Base-by-base conservation (phyloP, 768 basidiomycete species). In the Mycena sanguinolenta region DNA sequence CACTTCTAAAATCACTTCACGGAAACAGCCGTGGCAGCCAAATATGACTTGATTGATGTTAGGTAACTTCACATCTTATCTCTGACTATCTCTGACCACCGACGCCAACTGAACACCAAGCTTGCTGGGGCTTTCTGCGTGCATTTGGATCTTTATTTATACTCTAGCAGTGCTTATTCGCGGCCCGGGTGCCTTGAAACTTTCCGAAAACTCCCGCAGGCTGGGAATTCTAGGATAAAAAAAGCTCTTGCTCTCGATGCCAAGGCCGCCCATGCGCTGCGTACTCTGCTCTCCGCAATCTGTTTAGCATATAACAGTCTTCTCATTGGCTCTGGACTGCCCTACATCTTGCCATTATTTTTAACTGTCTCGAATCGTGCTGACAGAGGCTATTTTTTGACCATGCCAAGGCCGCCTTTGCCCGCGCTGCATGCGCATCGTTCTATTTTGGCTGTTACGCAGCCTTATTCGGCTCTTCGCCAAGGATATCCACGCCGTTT, bases 41-140 rank as follows among this genome's bases (percentile, higher is more conserved):
- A 42, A 58, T 32, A 59, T 59, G 58, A 59, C 39, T 59, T 59
- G 58, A 42, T 59, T 59, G 58, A n/a, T 44, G 44, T 42, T 59
- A 59, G 58, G 58, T 60, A 49, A 46, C 42, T 46, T 46, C 59
- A 16, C 42, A 30, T 60, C 42, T 60, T 46, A 44, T 60, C 27
- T 38, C 52, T 3, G 52, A 32, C 52, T n/a, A n/a, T n/a, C n/a
- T n/a, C n/a, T n/a, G n/a, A n/a, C n/a, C n/a, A n/a, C n/a, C n/a
- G 52, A 30, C 30, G 52, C 52, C 52, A 54, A 54, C 28, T 30
- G 3, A 16, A 32, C 52, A 54, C 12, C 28, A 9, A 16, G 52
- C 52, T 30, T 54, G 16, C 52, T 32, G 52, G 28, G 52, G 30
- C 32, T 49, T 32, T 32, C 28, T 32, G 30, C 52, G 28, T 5